These are phyloP conservation scores for Umbelopsis sp. DNA, from an alignment of 192 early-diverging fungal genomes.

Conservation along the genomic window DNA sequence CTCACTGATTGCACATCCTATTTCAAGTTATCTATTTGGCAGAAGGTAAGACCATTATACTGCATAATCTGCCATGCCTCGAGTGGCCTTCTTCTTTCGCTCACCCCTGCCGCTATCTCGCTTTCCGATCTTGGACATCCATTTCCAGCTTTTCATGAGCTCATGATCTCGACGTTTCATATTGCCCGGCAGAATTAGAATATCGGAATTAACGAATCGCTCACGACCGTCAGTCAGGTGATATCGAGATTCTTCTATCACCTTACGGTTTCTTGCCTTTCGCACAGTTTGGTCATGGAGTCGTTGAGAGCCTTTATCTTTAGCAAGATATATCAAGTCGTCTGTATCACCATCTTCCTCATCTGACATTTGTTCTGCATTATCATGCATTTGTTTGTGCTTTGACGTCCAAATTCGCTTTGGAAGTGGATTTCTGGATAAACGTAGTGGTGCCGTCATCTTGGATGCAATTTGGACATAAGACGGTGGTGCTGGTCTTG, in stretches of 20 bases:
- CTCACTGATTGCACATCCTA: too few relatives aligned
- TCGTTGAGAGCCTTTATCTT: constrained; percentile 5
- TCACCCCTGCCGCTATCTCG: neutral
- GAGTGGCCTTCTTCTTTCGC: constrained; percentile 11
- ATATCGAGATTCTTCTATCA: constrained; percentile 7
- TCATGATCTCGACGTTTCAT: constrained; percentile 14
- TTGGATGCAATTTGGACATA: constrained; percentile 11
- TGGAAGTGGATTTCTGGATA: neutral
- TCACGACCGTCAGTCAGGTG: constrained; percentile 16
- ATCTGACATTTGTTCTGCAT: neutral
- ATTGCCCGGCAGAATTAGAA: constrained; percentile 12
- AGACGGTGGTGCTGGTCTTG: neutral
- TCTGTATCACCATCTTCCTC: neutral
- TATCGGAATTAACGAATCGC: constrained; percentile 14
- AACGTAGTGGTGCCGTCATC: neutral
- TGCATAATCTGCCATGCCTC: neutral
- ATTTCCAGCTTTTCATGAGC: constrained; percentile 15
- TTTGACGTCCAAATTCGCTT: neutral
- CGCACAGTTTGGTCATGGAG: constrained; percentile 1
- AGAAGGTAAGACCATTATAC: neutral
- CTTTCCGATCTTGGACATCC: constrained; percentile 1
- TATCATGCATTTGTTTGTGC: neutral
- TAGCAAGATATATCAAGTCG: neutral
- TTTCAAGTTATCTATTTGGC: neutral
- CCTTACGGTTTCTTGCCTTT: constrained; percentile 1